Evolutionary conservation across 2,329 filamentous ascomycete genomes (phyloP), one percentile per base, ranked within the genome.

Genomic region (Ascochyta viciae-villosae): DNA sequence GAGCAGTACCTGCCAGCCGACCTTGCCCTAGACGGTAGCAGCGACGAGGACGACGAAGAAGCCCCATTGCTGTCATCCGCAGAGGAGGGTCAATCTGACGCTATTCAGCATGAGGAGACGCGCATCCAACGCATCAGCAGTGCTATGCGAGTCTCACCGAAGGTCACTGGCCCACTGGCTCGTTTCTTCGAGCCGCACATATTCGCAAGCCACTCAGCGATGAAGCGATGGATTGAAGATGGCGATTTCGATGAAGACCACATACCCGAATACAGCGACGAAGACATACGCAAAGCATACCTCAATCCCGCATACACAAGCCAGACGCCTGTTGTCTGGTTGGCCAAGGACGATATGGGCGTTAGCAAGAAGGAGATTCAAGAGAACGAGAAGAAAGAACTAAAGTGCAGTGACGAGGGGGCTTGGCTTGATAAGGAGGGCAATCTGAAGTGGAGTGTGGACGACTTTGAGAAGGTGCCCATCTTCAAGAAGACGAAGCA

Each of bases 121-220:
- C 66, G 66, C 15, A 64, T 74, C 31, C 51, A 71, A n/a, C 63
- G 63, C 8, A 44, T 76, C 6, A 69, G 63, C 40, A 61, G 57
- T n/a, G 65, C 63, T 13, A 53, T 65, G 3, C 66, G 54, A 34
- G 57, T 75, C 15, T 66, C 72, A 4, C 37, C 62, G 0, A 48
- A 65, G 3, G 57, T 72, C 22, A 54, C 71, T 29, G 67, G 67
- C 4, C 71, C 73, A 0, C 10, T 75, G 8, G 71, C 74, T 3
- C 63, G 59, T 8, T 76, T 76, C 58, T 66, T 74, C 47, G 66
- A 74, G 40, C 74, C 74, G 12, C 73, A 75, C 24, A 60, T 74
- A 15, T 75, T 71, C 26, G 71, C 72, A 22, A 71, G 66, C 15
- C 65, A 75, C 42, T 65, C 63, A 2, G 74, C 70, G 1, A 71